phyloP scores from a whole-genome alignment of 2,329 filamentous ascomycete genomes.

The Byssochlamys sp. region DNA sequence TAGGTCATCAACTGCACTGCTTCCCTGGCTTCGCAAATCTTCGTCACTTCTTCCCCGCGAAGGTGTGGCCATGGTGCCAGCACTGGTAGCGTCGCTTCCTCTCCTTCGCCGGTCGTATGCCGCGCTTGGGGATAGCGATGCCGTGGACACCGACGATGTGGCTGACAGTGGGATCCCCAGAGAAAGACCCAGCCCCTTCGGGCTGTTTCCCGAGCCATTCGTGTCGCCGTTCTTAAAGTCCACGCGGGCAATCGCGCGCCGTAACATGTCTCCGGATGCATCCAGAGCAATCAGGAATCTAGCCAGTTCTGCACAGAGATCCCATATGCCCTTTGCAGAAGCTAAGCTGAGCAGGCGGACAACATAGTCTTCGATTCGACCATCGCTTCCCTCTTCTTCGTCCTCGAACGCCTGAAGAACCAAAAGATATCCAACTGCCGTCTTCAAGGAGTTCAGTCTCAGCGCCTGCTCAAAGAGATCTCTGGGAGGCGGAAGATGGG shows the following conservation, averaged over 20 bases:
- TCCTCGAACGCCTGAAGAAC: conserved; percentile 73
- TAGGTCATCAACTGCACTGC: neutral
- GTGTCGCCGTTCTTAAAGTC: conserved; percentile 19
- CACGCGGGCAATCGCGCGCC: conserved; percentile 35
- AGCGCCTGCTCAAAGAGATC: conserved; percentile 90
- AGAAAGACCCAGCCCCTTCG: conserved; percentile 27
- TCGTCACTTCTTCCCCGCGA: neutral
- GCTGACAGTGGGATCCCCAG: conserved; percentile 21
- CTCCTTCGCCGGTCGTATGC: conserved; percentile 4
- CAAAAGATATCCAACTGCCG: conserved; percentile 89
- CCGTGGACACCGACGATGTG: conserved; percentile 23
- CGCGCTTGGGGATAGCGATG: conserved; percentile 10
- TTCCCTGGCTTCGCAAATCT: neutral
- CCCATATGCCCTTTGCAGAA: conserved; percentile 81
- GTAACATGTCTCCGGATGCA: conserved; percentile 67
- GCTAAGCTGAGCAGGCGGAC: conserved; percentile 72
- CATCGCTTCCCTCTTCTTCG: conserved; percentile 40
- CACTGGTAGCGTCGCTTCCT: conserved; percentile 8
- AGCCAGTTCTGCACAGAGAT: conserved; percentile 86
- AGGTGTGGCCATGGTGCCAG: neutral
- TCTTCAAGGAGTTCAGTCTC: conserved; percentile 76
- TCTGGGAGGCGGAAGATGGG: conserved; percentile 78
- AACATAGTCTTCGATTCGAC: conserved; percentile 47
- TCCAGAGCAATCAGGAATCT: conserved; percentile 92
- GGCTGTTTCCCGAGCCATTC: conserved; percentile 16